A percentile compares a stretch with the other conserved stretches of the same genome.
phyloP scores from a whole-genome alignment of 495 filamentous ascomycete genomes.

The Cenococcum geophilum region DNA sequence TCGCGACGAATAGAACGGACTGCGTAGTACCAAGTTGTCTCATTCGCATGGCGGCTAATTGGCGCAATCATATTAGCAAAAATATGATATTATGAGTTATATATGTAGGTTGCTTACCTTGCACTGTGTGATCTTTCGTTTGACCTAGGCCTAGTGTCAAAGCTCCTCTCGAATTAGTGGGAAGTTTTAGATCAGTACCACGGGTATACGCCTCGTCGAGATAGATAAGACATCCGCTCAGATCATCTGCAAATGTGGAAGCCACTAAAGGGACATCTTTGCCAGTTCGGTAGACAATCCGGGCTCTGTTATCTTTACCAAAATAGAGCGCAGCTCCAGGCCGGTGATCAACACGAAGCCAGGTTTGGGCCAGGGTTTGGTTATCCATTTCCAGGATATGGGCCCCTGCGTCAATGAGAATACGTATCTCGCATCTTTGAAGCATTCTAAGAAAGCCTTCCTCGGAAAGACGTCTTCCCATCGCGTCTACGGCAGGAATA shows the following conservation, averaged over 20 bases:
- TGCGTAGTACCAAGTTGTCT: slow-evolving; percentile 22
- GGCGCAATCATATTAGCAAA: no score
- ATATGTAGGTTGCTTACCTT: slow-evolving; percentile 43
- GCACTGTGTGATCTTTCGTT: slow-evolving; percentile 64
- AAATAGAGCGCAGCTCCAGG: slow-evolving; percentile 45
- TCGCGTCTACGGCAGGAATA: slow-evolving; percentile 30
- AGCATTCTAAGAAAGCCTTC: slow-evolving; percentile 37
- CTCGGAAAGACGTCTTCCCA: slow-evolving; percentile 38
- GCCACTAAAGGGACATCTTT: slow-evolving; percentile 42
- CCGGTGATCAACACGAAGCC: slow-evolving; percentile 40
- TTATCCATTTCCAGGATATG: slow-evolving; percentile 47
- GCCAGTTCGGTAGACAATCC: slow-evolving; percentile 44
- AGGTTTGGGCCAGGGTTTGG: slow-evolving; percentile 40
- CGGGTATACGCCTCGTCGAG: slow-evolving; percentile 68
- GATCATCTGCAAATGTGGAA: slow-evolving; percentile 55
- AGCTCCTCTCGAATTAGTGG: slow-evolving; percentile 53
- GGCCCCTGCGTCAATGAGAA: slow-evolving; percentile 51
- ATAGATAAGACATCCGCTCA: slow-evolving; percentile 61
- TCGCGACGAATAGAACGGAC: slow-evolving; percentile 39
- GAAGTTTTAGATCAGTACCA: slow-evolving; percentile 65
- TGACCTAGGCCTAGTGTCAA: slow-evolving; percentile 61
- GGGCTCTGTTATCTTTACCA: slow-evolving; percentile 39
- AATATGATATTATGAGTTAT: no score
- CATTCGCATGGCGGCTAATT: slow-evolving; percentile 32
- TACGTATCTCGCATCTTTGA: slow-evolving; percentile 20